Evolutionary conservation across 345 rosid species (phyloP).

Genomic region (Citrus unshiu): DNA sequence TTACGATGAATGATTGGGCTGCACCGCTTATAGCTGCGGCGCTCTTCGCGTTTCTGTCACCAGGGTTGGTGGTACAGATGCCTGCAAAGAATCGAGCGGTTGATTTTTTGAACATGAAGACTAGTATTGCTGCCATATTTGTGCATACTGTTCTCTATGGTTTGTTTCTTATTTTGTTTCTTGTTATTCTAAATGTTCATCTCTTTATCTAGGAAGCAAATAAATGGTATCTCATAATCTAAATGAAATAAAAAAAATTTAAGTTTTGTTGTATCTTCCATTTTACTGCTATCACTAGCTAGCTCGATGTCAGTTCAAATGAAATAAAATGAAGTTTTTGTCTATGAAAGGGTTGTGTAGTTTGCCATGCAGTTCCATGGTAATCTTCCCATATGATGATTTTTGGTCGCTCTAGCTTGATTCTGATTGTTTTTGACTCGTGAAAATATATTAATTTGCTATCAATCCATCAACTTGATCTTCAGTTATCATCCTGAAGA

Average conservation of each 20-base stretch:
- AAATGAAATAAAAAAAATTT: too few relatives aligned
- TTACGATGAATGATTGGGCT: slow-evolving; percentile 80
- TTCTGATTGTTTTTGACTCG: background rate
- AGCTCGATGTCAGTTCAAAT: background rate
- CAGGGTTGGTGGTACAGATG: slow-evolving; percentile 68
- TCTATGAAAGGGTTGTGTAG: background rate
- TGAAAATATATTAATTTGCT: background rate
- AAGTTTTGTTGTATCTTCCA: background rate
- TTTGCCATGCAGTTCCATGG: background rate
- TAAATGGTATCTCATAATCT: background rate
- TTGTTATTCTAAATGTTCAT: slow-evolving; percentile 69
- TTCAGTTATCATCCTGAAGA: background rate
- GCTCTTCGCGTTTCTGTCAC: slow-evolving; percentile 75
- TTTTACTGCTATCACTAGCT: background rate
- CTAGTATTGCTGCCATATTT: slow-evolving; percentile 66
- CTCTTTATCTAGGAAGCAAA: slow-evolving; percentile 38
- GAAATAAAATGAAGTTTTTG: background rate
- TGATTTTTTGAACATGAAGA: slow-evolving; percentile 85
- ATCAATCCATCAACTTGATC: background rate
- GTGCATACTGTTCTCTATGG: slow-evolving; percentile 68
- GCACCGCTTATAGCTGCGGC: slow-evolving; percentile 86
- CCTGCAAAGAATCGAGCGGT: slow-evolving; percentile 69
- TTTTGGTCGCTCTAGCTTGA: background rate
- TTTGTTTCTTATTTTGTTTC: slow-evolving; percentile 65
- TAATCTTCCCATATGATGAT: background rate